A percentile compares a stretch with the other conserved stretches of the same genome.
Evolutionary conservation across 108 stramenopile genomes (phyloP).

Genomic region (Pseudonitzschia multiseries): DNA sequence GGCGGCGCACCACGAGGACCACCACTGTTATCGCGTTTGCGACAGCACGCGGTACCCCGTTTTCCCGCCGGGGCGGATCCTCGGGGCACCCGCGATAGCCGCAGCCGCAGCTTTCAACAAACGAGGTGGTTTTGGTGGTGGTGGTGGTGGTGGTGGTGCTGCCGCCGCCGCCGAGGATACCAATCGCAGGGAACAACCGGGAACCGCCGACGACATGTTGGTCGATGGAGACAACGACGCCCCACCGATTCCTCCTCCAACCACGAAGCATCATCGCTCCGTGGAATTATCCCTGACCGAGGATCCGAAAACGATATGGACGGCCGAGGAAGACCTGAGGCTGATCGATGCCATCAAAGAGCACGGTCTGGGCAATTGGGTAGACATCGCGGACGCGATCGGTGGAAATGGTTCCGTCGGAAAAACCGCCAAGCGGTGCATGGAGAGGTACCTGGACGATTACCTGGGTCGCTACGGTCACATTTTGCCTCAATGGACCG

Average conservation of each 20-base stretch:
- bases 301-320: conserved; percentile 75
- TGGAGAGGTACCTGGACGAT: conserved; percentile 90
- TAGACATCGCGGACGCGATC: conserved; percentile 82
- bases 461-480: conserved; percentile 86
- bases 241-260: not conserved
- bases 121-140: too few relatives aligned
- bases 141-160: not conserved
- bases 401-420: conserved; percentile 56
- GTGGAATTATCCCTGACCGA: conserved; percentile 14
- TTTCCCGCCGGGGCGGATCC: conserved; percentile 33
- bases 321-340: conserved; percentile 84
- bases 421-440: conserved; percentile 86
- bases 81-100: too few relatives aligned
- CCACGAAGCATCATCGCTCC: not conserved
- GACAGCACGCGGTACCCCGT: conserved; percentile 80
- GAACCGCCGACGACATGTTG: conserved; percentile 2
- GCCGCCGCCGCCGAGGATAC: not conserved
- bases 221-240: conserved; percentile 4
- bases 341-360: conserved; percentile 80
- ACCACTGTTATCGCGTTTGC: conserved; percentile 78
- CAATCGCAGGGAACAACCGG: not conserved
- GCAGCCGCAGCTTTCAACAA: too few relatives aligned
- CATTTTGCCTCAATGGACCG: conserved; percentile 80
- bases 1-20: conserved; percentile 49
- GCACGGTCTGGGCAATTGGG: conserved; percentile 87